phyloP scores from a whole-genome alignment of 176 grass and related monocot genomes.

The Coix lacrymajobi region DNA sequence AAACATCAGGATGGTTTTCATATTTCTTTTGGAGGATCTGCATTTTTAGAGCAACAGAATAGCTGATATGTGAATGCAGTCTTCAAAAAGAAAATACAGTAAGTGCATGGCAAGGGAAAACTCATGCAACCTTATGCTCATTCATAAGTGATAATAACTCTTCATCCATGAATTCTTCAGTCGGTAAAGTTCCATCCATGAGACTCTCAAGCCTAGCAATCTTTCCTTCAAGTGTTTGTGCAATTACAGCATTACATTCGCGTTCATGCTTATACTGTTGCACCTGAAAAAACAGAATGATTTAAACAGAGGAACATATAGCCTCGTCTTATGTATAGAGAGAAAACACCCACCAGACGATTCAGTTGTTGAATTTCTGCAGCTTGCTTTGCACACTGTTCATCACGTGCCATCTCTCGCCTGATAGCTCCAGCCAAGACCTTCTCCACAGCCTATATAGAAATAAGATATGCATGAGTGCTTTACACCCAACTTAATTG shows the following conservation, averaged over 20 bases:
- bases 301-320: background rate
- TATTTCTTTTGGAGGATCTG: constrained; percentile 84
- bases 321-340: background rate
- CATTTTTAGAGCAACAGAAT: constrained; percentile 17
- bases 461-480: constrained; percentile 22
- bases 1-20: constrained; percentile 86
- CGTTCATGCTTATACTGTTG: constrained; percentile 97
- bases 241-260: constrained; percentile 94
- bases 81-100: background rate
- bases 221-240: constrained; percentile 87
- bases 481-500: background rate
- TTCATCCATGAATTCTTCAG: constrained; percentile 86
- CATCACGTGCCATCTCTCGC: constrained; percentile 91
- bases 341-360: constrained; percentile 57
- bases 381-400: constrained; percentile 75
- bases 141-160: constrained; percentile 81
- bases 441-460: constrained; percentile 80
- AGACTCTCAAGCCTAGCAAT: constrained; percentile 95
- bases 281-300: constrained; percentile 47
- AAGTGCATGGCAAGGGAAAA: background rate
- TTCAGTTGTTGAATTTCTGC: constrained; percentile 87
- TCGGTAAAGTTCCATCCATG: constrained; percentile 94
- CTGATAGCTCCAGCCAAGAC: constrained; percentile 86
- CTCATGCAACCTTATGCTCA: constrained; percentile 74
- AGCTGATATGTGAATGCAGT: constrained; percentile 8